Evolutionary conservation across 768 basidiomycete genomes (phyloP), one percentile per base, ranked within the genome.

Genomic region (Tylopilus sp.): DNA sequence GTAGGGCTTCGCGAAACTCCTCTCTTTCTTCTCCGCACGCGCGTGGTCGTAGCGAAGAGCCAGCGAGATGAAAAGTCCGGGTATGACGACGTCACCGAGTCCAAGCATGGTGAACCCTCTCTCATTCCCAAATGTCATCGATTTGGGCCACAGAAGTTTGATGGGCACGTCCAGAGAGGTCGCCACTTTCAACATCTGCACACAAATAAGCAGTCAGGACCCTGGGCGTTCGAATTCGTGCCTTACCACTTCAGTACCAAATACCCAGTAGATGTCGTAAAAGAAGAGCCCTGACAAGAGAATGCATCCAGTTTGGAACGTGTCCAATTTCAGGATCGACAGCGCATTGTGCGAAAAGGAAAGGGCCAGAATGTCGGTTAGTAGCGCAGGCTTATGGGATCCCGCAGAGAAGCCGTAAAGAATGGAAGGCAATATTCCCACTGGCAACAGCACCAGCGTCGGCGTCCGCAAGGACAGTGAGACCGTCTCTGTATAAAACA

Each of bases 221-320:
- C 38, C 44, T 40, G 24, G 10, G 3, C 3, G 14, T 21, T 58
- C 24, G 55, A 46, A 9, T 33, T 19, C n/a, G n/a, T 31, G 3
- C 75, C 87, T 66, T 68, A 89, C 89, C 71, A 92, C 89, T 63
- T 85, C 80, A 0, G 88, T 89, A 19, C 89, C 89, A 67, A 94
- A 95, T 3, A 95, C 92, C 91, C 91, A 97, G 81, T 86, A 96
- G 36, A 97, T 82, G 66, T 98, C 96, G 66, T 98, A 98, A 37
- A 97, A 42, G 72, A 98, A 92, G 22, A 99, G 74, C 6, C 91
- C 93, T 3, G 80, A 79, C 6, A 99, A 76, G 4, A 98, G 78
- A 54, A 92, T 82, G 36, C 79, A 78, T 8, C 93, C 96, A 16
- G 96, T 97, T 62, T 78, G 71, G 77, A 98, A 96, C 10, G 89